Evolutionary conservation across 2,329 filamentous ascomycete genomes (phyloP).

Genomic region (Aspergillus aculeatus): DNA sequence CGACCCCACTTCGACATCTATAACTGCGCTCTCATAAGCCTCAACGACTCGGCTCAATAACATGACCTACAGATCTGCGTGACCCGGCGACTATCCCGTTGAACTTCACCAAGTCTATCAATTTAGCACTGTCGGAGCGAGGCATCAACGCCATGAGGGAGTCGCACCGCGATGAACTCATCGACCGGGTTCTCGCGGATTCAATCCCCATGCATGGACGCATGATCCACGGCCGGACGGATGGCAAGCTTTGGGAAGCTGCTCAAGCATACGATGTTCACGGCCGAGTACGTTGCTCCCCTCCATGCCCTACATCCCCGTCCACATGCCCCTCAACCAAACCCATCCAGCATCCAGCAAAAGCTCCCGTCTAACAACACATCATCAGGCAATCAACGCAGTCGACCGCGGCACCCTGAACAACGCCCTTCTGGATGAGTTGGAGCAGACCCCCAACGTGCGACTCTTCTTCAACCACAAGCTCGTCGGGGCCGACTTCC

Average conservation of each 20-base stretch:
- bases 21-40: constrained; percentile 4
- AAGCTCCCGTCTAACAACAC: constrained; percentile 6
- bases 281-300: constrained; percentile 63
- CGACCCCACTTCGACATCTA: not conserved
- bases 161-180: constrained; percentile 64
- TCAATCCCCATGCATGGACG: constrained; percentile 93
- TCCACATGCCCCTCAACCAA: too few species aligned
- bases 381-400: constrained; percentile 70
- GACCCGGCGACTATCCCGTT: constrained; percentile 78
- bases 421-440: constrained; percentile 74
- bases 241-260: constrained; percentile 69
- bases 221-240: constrained; percentile 81
- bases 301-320: not conserved
- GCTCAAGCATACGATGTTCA: constrained; percentile 89
- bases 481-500: constrained; percentile 84
- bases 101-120: constrained; percentile 99
- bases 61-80: constrained; percentile 67
- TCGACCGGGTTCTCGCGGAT: constrained; percentile 70
- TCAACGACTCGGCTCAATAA: not conserved
- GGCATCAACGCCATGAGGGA: constrained; percentile 84
- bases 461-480: constrained; percentile 92
- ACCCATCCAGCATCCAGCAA: too few species aligned
- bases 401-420: constrained; percentile 84
- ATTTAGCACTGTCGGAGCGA: constrained; percentile 87
- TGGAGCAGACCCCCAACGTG: constrained; percentile 84